Base-by-base conservation (phyloP, 176 grass and related monocot species). In the Zea luxurians region DNA sequence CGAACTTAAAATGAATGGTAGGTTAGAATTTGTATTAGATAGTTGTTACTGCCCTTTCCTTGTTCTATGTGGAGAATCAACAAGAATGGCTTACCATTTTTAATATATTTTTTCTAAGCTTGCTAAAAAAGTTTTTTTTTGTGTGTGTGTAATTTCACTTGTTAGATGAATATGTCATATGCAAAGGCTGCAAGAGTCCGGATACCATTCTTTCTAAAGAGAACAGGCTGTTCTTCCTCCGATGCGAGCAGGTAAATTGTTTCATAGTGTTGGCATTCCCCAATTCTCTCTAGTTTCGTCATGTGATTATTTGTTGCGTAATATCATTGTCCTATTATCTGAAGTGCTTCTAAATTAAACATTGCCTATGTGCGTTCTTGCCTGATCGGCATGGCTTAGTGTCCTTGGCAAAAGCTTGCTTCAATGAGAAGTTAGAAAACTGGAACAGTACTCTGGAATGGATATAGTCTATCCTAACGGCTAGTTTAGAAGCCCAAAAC, bases 131-230 rank as follows among this genome's bases (percentile, higher is more conserved):
- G 27, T 27, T 27, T 1, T 27, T 15, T 36, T 21, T 0, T 8
- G 36, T 10, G 27, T 27, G 27, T 16, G 34, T 50, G 2, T 42
- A 48, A 35, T 36, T 76, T 59, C 6, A 60, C 45, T 61, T 1
- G 84, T 68, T 80, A 99, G 96, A 91, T 93, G 96, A 99, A 74
- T 99, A 99, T 84, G 96, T 99, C 79, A 91, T 96, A 85, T 99
- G 96, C 80, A 96, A 95, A 89, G 96, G 96, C 42, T 99, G 96
- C 86, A 99, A 99, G 86, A 99, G 96, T 67, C 96, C 92, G 11
- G 92, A 96, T 79, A 99, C 96, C 7, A 96, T 99, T 47, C 96
- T 99, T 78, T 99, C 96, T 11, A 99, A 96, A 86, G 96, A 99
- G 86, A 99, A 99, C 61, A 84, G 96, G 63, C 47, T 99, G 59